Evolutionary conservation across 257 asterid genomes (phyloP), one percentile per base, ranked within the genome.

Genomic region (Ajuga chamaepitys): DNA sequence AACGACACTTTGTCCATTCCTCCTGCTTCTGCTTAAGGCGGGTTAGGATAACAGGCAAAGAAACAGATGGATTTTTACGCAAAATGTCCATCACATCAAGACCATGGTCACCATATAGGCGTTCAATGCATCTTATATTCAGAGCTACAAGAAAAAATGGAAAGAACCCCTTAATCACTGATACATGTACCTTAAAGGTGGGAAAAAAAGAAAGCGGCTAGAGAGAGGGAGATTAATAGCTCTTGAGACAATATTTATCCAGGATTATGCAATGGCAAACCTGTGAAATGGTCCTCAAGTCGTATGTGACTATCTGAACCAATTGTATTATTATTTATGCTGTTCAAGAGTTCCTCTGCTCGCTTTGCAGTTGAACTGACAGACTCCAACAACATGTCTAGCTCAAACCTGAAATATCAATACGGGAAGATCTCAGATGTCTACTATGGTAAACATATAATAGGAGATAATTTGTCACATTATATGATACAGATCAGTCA

Each of bases 1-100:
- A 67, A 64, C 86, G 86, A 48, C 86, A 79, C 70, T 77, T 81
- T 11, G 79, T 80, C 98, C 98, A 91, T 75, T 88, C 98, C 58
- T 88, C 98, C 75, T 84, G 98, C 79, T 91, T 91, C 86, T 91
- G 98, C 80, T 86, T 91, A 48, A 91, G 77, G 64, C 98, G 96
- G 67, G 86, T 88, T 61, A 91, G 80, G 70, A 88, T 68, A 48
- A 86, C 96, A 66, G 94, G 95, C 86, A 91, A 81, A 17, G 89
- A 83, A 71, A 74, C 78, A 18, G 94, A 71, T 37, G 91, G 83
- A 35, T 83, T 91, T 83, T 85, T 91, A 38, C 88, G 98, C 79
- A 91, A 79, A 62, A 88, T 79, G 58, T 91, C 98, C 88, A 86
- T 75, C 80, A 86, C 91, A 67, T 91, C 96, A 75, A 91, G 86